Conservation (phyloP, 805 yeast genomes). For the Lachancea mirantina region DNA sequence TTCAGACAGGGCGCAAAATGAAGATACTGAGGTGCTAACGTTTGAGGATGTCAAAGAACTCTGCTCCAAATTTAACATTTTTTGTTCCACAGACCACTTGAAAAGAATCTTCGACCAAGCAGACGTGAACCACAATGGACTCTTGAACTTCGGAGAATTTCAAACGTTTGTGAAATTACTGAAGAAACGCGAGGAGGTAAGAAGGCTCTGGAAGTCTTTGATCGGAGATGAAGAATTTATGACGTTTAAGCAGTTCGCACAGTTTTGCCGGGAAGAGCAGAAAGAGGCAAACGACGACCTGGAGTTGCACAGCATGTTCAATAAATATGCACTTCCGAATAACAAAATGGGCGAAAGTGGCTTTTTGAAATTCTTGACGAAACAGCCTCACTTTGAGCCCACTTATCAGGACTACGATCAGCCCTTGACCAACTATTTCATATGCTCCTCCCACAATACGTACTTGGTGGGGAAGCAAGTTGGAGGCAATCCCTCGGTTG, state of each 20-base stretch:
- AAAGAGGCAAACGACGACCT: slow-evolving; percentile 34
- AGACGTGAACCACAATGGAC: slow-evolving; percentile 42
- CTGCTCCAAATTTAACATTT: slow-evolving; percentile 63
- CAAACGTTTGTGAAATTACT: slow-evolving; percentile 63
- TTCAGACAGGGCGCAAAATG: slow-evolving; percentile 30
- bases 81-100: slow-evolving; percentile 51
- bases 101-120: slow-evolving; percentile 45
- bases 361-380: slow-evolving; percentile 27
- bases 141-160: slow-evolving; percentile 65
- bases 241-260: slow-evolving; percentile 28
- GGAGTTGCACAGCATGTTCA: slow-evolving; percentile 31
- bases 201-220: slow-evolving; percentile 38
- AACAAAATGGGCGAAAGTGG: slow-evolving; percentile 17
- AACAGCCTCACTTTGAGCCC: slow-evolving; percentile 23
- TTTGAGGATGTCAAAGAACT: slow-evolving; percentile 64
- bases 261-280: slow-evolving; percentile 45
- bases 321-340: slow-evolving; percentile 29
- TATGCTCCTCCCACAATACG: slow-evolving; percentile 93
- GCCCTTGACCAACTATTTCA: slow-evolving; percentile 80
- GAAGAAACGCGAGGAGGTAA: slow-evolving; percentile 59
- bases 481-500: slow-evolving; percentile 81
- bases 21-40: slow-evolving; percentile 35
- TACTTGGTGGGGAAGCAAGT: slow-evolving; percentile 83
- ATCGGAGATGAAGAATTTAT: slow-evolving; percentile 23
- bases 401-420: slow-evolving; percentile 36